phyloP scores from a whole-genome alignment of 208 protist genomes.

The Acanthamoeba lenticulata region DNA sequence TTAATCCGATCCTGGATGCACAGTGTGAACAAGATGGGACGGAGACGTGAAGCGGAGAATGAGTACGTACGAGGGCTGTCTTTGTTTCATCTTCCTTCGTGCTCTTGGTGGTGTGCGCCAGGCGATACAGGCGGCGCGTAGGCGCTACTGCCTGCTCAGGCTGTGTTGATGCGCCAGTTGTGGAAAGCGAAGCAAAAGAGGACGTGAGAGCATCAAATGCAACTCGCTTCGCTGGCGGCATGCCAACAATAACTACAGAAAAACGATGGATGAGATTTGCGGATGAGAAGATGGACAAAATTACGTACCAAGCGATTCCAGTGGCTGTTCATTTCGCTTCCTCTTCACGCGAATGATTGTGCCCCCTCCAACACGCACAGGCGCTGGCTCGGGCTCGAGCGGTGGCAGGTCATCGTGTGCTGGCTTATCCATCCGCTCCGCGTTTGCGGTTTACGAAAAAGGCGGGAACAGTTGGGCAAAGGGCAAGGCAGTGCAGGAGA shows the following conservation, averaged over 20 bases:
- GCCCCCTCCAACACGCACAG: no score
- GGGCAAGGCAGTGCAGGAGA: background rate
- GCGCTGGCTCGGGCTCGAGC: background rate
- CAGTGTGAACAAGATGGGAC: background rate
- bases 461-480: background rate
- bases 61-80: background rate
- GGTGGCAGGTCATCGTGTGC: background rate
- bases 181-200: slow-evolving; percentile 6
- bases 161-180: background rate
- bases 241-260: background rate
- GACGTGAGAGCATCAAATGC: background rate
- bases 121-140: background rate
- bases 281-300: background rate
- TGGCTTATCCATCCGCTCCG: background rate
- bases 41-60: background rate
- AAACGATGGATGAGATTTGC: background rate
- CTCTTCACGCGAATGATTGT: slow-evolving; percentile 32
- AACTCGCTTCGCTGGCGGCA: background rate
- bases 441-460: background rate
- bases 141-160: background rate
- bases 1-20: background rate
- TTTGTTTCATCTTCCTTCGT: background rate
- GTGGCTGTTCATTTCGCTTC: slow-evolving; percentile 50
- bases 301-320: background rate
- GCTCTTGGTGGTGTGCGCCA: background rate